Evolutionary conservation across 164 flowering plant species (phyloP).

Genomic region (Vitis amurensis): DNA sequence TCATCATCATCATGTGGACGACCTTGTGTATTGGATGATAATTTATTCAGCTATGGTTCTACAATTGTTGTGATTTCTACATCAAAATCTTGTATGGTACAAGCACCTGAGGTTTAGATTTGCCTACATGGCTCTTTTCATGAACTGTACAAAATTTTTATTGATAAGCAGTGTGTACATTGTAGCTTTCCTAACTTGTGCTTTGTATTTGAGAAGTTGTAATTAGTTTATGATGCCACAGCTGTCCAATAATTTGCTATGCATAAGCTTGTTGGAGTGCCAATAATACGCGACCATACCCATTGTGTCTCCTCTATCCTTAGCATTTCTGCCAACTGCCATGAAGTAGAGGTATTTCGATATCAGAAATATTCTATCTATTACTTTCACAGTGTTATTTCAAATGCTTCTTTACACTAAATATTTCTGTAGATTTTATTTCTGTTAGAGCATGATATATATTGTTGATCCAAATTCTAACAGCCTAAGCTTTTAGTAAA

Average conservation of each 20-base stretch:
- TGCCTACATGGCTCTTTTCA: not conserved
- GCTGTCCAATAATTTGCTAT: conserved; percentile 48
- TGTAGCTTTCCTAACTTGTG: not conserved
- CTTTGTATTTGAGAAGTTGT: not conserved
- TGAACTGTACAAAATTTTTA: not conserved
- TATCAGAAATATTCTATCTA: not conserved
- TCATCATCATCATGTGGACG: too few species aligned
- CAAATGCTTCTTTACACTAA: too few species aligned
- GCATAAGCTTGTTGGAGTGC: conserved; percentile 73
- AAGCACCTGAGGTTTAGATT: too few species aligned
- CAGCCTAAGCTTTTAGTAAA: not conserved
- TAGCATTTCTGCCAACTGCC: conserved; percentile 77
- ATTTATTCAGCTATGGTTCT: too few species aligned
- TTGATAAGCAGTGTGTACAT: not conserved
- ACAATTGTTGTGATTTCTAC: too few species aligned
- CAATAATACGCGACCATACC: conserved; percentile 66
- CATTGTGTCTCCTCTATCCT: conserved; percentile 46
- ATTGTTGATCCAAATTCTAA: not conserved
- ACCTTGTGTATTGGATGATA: too few species aligned
- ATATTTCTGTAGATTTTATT: too few species aligned
- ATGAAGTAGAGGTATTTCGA: not conserved
- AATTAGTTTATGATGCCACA: conserved; percentile 30
- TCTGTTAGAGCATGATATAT: too few species aligned
- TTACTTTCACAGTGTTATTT: not conserved
- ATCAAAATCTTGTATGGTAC: too few species aligned